Base-by-base conservation (phyloP, 1,284 basidiomycete genomes). In the Irpex lacteus region DNA sequence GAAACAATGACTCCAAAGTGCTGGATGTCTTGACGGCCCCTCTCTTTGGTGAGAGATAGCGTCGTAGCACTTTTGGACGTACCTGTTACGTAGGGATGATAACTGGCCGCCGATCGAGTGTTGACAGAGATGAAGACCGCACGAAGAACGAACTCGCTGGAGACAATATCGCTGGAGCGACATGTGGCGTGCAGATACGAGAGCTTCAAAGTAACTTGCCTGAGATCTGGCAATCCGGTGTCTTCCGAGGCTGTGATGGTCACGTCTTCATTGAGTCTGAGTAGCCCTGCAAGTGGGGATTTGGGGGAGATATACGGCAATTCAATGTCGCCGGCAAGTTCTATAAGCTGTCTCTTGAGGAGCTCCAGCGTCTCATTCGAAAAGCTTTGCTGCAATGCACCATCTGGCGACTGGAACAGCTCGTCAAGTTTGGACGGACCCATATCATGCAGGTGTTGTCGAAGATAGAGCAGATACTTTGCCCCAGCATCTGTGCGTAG, bases 401-500 rank as follows among this genome's bases (percentile, higher is more conserved):
- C 56, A 1, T 61, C 53, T 11, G 65, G 60, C 1, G 66, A 36
- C 4, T 66, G 32, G 26, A 67, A 37, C 5, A 78, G 59, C 0
- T 65, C 59, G 18, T 67, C 63, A 7, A 73, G 73, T 57, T 76
- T 72, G 49, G 67, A 65, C 4, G 70, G 61, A 18, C 72, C 69
- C 50, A 77, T 59, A 40, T 70, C 69, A 15, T 73, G 80, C 40
- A 89, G 74, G 70, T 83, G 82, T 67, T 84, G 81, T 9, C 92
- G 88, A 40, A 93, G 80, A 70, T 92, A 86, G 65, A 90, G 87
- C 32, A 94, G 75, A 62, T 93, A 85, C 66, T 86, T 88, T 78
- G 92, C 91, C 3, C 80, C 78, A 1, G 81, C 75, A 67, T 91
- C 85, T 26, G 82, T 84, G 34, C 92, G 88, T 53, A 93, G 71